Percentiles rank a stretch among this genome's conserved stretches.
phyloP scores from a whole-genome alignment of 192 early-diverging fungal genomes.

The Funneliformis geosporum region DNA sequence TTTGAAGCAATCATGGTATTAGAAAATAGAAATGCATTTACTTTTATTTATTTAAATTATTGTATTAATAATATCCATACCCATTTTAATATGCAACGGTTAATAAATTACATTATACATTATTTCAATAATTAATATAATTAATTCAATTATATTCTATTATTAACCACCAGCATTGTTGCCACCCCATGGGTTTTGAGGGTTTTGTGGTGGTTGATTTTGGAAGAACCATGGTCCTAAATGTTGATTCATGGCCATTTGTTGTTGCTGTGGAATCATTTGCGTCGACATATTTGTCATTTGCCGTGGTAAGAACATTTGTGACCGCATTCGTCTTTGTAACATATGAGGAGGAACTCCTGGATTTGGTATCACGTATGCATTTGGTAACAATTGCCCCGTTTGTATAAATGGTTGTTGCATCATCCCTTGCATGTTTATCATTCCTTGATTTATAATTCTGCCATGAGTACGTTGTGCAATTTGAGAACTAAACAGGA shows the following conservation, averaged over 20 bases:
- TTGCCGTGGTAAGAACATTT: not conserved
- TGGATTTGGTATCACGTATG: not conserved
- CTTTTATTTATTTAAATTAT: no score
- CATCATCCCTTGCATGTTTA: not conserved
- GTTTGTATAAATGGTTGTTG: not conserved
- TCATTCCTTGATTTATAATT: not conserved
- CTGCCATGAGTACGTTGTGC: not conserved
- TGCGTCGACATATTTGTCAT: no score
- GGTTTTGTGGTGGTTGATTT: not conserved
- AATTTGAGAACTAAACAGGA: no score
- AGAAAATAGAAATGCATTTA: no score
- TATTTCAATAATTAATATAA: no score
- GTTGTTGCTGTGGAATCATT: not conserved
- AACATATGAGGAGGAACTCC: no score
- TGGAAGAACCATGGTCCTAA: not conserved
- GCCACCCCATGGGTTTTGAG: not conserved
- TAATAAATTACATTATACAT: no score
- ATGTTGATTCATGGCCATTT: not conserved
- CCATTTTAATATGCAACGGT: no score
- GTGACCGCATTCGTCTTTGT: not conserved
- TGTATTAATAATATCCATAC: no score
- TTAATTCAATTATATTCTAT: not conserved
- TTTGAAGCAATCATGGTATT: no score
- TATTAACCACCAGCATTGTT: not conserved
- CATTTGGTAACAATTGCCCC: not conserved